phyloP scores from a whole-genome alignment of 1,284 basidiomycete genomes.

The Vanrija sp. region DNA sequence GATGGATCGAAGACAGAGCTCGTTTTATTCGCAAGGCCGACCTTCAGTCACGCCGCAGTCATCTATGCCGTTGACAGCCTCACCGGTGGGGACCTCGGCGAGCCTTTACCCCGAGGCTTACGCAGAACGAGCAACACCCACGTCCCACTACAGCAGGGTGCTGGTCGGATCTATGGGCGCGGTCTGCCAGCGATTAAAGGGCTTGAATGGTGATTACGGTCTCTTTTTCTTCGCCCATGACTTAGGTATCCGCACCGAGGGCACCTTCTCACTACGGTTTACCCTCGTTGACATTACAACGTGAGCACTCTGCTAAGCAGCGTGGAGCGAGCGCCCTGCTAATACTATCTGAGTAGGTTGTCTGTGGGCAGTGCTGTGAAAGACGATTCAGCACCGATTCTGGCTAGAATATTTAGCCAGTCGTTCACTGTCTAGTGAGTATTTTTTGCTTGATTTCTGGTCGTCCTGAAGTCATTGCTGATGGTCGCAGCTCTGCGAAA shows the following conservation, averaged over 20 bases:
- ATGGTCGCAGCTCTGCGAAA: slow-evolving; percentile 63
- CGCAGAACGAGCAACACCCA: slow-evolving; percentile 48
- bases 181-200: slow-evolving; percentile 73
- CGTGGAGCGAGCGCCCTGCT: neutral
- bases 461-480: neutral
- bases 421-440: slow-evolving; percentile 72
- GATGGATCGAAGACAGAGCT: too few relatives aligned
- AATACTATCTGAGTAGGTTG: slow-evolving; percentile 1
- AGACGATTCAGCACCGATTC: slow-evolving; percentile 54
- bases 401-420: slow-evolving; percentile 80
- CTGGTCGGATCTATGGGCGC: slow-evolving; percentile 81
- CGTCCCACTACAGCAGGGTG: slow-evolving; percentile 73
- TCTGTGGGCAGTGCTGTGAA: slow-evolving; percentile 9
- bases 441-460: too few relatives aligned
- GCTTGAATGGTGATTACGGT: slow-evolving; percentile 74
- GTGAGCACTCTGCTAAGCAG: slow-evolving; percentile 16
- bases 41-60: neutral
- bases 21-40: too few relatives aligned
- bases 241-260: slow-evolving; percentile 79
- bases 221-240: slow-evolving; percentile 87
- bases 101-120: slow-evolving; percentile 11
- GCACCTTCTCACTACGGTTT: slow-evolving; percentile 51
- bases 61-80: slow-evolving; percentile 5
- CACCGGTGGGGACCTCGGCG: slow-evolving; percentile 1
- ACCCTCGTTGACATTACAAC: slow-evolving; percentile 34